Conservation (phyloP, 176 grass and related monocot species). For the Carex myosuroides region DNA sequence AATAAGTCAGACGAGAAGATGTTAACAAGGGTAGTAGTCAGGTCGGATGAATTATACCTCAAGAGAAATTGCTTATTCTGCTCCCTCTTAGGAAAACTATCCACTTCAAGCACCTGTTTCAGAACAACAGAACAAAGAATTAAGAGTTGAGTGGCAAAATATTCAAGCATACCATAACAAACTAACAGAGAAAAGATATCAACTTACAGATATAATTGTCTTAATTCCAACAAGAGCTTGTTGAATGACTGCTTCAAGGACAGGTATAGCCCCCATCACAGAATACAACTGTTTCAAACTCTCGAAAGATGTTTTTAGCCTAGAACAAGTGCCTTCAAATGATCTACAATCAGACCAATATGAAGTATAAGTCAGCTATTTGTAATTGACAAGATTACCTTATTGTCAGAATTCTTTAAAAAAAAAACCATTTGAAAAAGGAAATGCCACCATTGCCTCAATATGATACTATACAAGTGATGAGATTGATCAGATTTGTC, state of each 20-base stretch:
- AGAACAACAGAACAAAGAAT: conserved; percentile 26
- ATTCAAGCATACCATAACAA: not conserved
- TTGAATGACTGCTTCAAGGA: conserved; percentile 68
- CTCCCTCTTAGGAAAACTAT: conserved; percentile 45
- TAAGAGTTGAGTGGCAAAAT: not conserved
- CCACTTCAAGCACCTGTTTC: conserved; percentile 31
- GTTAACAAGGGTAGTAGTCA: not conserved
- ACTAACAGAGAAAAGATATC: not conserved
- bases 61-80: conserved; percentile 58
- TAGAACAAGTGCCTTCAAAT: conserved; percentile 60
- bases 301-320: conserved; percentile 58
- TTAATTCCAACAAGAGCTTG: conserved; percentile 63
- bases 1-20: conserved; percentile 23
- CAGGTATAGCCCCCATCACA: conserved; percentile 48
- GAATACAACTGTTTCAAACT: conserved; percentile 67
- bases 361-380: not conserved
- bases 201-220: conserved; percentile 54
- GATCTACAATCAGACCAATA: conserved; percentile 51
- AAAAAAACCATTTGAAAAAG: not conserved
- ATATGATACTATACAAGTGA: not conserved
- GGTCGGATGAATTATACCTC: conserved; percentile 37
- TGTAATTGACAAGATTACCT: not conserved
- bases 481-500: not conserved
- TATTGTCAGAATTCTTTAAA: not conserved
- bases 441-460: not conserved